Evolutionary conservation across 768 basidiomycete species (phyloP), one percentile per base, ranked within the genome.

Genomic region (Leucosporidium scottii): DNA sequence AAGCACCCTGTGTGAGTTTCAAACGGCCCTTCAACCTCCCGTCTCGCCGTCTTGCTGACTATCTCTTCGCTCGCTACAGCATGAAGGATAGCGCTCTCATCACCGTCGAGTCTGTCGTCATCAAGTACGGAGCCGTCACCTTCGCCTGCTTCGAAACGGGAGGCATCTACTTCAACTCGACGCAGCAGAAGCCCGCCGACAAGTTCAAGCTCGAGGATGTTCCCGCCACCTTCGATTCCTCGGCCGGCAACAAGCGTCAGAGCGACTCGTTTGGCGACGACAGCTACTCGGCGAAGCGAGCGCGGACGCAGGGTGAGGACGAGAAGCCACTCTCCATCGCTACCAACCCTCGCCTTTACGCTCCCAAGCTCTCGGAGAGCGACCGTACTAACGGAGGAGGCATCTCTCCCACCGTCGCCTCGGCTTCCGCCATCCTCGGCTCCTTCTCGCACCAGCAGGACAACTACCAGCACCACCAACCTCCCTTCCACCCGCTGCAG

Each of bases 91-190:
- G 73, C n/a, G 64, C 56, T 6, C 60, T 73, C n/a, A 69, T 67
- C 27, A 74, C 71, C 20, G 62, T 75, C 65, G 75, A 75, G 17
- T 71, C 69, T 17, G 75, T 75, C 58, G 71, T 75, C 27, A 71
- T 75, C 53, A 56, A 55, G 61, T 75, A 74, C 59, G 70, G 71
- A 51, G 57, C 61, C 34, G 51, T 75, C 70, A 73, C 63, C 23
- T 74, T 75, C 47, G 73, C 69, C 60, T 71, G 73, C 65, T 75
- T 75, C 64, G 69, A 74, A 57, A 73, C 69, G 6, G 71, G 66
- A n/a, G 71, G 71, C 31, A 60, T 69, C 59, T 64, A 65, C 54
- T 54, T 67, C 61, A 69, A 58, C 39, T 55, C 62, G 44, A 60
- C 55, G 21, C 69, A 44, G 39, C 39, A 54, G 20, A 64, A 66